A percentile compares a stretch with the other conserved stretches of the same genome.
These are phyloP conservation scores for Zymoseptoria brevis DNA, from an alignment of 2,329 filamentous ascomycete species.

Conservation along the genomic window DNA sequence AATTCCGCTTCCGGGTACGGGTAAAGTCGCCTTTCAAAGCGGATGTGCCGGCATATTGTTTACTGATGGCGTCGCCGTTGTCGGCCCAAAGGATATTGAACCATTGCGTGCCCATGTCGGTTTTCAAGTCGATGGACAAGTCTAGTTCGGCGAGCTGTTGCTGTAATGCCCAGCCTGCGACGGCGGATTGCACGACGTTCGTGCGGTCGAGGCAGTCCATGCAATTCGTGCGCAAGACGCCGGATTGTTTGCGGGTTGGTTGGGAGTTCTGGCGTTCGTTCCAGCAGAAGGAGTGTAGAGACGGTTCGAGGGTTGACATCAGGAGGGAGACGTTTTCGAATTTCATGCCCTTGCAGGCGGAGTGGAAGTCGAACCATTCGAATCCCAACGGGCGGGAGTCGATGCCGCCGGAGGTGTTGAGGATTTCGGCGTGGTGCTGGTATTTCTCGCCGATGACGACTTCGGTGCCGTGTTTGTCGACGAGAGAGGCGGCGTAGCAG, in stretches of 20 bases:
- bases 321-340: conserved; percentile 89
- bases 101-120: conserved; percentile 76
- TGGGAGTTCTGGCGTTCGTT: conserved; percentile 49
- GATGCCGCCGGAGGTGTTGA: conserved; percentile 56
- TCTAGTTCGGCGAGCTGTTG: conserved; percentile 67
- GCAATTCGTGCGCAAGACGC: conserved; percentile 87
- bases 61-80: conserved; percentile 91
- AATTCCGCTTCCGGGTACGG: conserved; percentile 79
- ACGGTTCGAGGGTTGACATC: conserved; percentile 59
- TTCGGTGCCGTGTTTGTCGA: conserved; percentile 83
- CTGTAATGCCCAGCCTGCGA: conserved; percentile 75
- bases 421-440: conserved; percentile 55
- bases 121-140: conserved; percentile 64
- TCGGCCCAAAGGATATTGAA: conserved; percentile 95
- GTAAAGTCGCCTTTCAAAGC: conserved; percentile 97
- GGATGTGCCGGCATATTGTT: conserved; percentile 90
- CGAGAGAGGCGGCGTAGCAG: conserved; percentile 72
- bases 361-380: conserved; percentile 97
- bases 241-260: conserved; percentile 50
- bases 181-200: conserved; percentile 90
- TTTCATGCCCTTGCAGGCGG: conserved; percentile 88
- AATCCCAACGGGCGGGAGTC: conserved; percentile 55
- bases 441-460: conserved; percentile 70
- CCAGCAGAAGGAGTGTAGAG: conserved; percentile 64
- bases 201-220: conserved; percentile 98